Evolutionary conservation across 495 filamentous ascomycete genomes (phyloP).

Genomic region (Parathielavia appendiculata): DNA sequence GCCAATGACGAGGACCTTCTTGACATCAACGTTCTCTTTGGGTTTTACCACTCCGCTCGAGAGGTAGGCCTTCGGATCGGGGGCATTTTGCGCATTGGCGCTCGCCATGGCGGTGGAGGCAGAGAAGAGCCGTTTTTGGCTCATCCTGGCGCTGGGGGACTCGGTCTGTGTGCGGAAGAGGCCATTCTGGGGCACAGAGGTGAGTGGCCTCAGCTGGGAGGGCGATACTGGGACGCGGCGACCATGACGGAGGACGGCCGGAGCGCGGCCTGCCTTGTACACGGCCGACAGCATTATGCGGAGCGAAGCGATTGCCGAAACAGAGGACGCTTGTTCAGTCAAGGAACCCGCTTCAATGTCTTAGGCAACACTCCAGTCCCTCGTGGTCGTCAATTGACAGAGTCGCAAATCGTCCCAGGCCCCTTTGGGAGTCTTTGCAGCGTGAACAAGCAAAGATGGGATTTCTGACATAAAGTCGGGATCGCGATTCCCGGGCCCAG

Average conservation of each 20-base stretch:
- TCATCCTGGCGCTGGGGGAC: conserved; percentile 24
- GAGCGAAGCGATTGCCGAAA: conserved; percentile 10
- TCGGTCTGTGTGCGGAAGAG: conserved; percentile 32
- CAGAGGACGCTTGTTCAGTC: conserved; percentile 12
- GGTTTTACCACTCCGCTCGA: conserved; percentile 77
- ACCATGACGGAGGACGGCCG: conserved; percentile 45
- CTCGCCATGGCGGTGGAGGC: conserved; percentile 31
- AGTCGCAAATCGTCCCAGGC: conserved; percentile 19
- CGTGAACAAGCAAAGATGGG: conserved; percentile 14
- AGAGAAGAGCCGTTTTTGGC: conserved; percentile 41
- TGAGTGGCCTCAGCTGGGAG: conserved; percentile 36
- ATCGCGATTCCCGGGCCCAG: conserved; percentile 16
- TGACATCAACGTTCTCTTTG: conserved; percentile 76
- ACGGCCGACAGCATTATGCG: conserved; percentile 37
- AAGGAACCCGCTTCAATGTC: conserved; percentile 11
- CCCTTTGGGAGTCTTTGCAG: conserved; percentile 8
- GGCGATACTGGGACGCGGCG: conserved; percentile 39
- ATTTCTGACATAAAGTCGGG: conserved; percentile 13
- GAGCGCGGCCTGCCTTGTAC: conserved; percentile 45
- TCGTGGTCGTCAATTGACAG: conserved; percentile 24
- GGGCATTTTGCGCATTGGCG: conserved; percentile 54
- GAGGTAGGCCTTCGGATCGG: conserved; percentile 82
- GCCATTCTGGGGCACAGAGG: conserved; percentile 28
- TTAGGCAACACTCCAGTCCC: conserved; percentile 17
- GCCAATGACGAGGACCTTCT: conserved; percentile 96